Conservation (phyloP, 2,329 filamentous ascomycete species). For the Trichoderma gracile region DNA sequence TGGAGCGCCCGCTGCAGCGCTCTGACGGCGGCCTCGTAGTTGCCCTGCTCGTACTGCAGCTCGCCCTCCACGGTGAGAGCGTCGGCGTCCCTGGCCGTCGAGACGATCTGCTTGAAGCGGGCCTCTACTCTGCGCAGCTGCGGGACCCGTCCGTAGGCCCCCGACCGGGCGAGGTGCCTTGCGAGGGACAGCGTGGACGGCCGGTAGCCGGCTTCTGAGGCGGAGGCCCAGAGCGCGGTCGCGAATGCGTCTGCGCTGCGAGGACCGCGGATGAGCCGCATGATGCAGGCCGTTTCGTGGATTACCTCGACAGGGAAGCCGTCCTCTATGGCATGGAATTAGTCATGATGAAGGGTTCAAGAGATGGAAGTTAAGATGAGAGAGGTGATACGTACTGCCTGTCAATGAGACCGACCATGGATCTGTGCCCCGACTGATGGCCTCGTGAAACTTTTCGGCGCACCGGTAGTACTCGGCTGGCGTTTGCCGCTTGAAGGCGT, state of each 20-base stretch:
- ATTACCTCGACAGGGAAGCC: conserved; percentile 29
- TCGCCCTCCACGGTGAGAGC: conserved; percentile 41
- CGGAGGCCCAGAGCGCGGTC: conserved; percentile 36
- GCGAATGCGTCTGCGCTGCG: conserved; percentile 28
- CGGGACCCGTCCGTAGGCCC: conserved; percentile 29
- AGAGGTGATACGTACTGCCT: conserved; percentile 29
- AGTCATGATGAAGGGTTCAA: background rate
- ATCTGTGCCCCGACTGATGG: conserved; percentile 30
- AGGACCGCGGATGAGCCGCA: conserved; percentile 28
- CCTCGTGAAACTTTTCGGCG: conserved; percentile 30
- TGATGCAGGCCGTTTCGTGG: conserved; percentile 37
- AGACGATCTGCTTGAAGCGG: conserved; percentile 38
- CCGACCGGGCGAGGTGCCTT: conserved; percentile 29
- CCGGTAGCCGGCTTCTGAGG: conserved; percentile 36
- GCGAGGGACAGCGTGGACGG: conserved; percentile 37
- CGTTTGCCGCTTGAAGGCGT: conserved; percentile 29
- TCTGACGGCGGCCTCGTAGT: conserved; percentile 31
- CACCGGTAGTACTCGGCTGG: conserved; percentile 33
- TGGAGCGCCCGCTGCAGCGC: conserved; percentile 34
- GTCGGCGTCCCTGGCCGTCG: conserved; percentile 37
- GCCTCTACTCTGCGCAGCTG: conserved; percentile 31
- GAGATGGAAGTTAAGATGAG: background rate
- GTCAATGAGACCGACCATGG: conserved; percentile 30
- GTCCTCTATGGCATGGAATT: conserved; percentile 26
- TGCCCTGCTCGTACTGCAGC: conserved; percentile 32